Percentiles rank a stretch among this genome's conserved stretches.
Evolutionary conservation across 805 yeast genomes (phyloP).

Genomic region (Nakazawaea ishiwadae): DNA sequence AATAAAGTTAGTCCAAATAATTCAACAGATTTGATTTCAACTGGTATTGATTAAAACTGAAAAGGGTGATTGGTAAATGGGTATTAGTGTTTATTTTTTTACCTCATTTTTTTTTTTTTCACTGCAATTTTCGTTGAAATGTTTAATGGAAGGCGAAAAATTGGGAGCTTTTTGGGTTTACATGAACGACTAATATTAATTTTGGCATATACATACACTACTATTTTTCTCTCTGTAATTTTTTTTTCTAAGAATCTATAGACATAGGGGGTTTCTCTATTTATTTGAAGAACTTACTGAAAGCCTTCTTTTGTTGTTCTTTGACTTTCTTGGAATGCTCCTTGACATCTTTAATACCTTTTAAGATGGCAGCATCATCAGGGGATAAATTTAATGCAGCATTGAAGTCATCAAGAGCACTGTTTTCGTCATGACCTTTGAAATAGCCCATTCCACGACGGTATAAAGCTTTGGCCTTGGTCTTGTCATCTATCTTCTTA

Average conservation of each 20-base stretch:
- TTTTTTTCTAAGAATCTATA: too few relatives aligned
- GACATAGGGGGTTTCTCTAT: too few relatives aligned
- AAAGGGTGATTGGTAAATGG: slow-evolving; percentile 10
- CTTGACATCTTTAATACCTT: slow-evolving; percentile 60
- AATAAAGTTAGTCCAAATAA: neutral
- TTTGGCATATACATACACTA: neutral
- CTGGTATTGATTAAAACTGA: slow-evolving; percentile 7
- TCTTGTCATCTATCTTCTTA: slow-evolving; percentile 54
- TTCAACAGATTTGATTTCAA: slow-evolving; percentile 1
- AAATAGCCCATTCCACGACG: slow-evolving; percentile 79
- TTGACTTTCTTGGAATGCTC: slow-evolving; percentile 31
- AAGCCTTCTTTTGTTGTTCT: slow-evolving; percentile 69
- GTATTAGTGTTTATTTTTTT: neutral
- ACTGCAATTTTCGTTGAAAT: slow-evolving; percentile 9
- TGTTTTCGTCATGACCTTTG: slow-evolving; percentile 60
- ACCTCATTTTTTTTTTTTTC: slow-evolving; percentile 1
- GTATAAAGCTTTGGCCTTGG: slow-evolving; percentile 80
- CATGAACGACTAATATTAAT: slow-evolving; percentile 6
- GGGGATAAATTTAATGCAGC: slow-evolving; percentile 64
- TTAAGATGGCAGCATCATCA: slow-evolving; percentile 63
- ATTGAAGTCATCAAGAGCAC: slow-evolving; percentile 61
- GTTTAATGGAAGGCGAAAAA: neutral
- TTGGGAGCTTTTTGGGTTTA: neutral
- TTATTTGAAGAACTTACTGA: slow-evolving; percentile 58
- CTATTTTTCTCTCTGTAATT: too few relatives aligned